Evolutionary conservation across 23 red algal genomes (phyloP).

Genomic region (Cyanidium caldarium): DNA sequence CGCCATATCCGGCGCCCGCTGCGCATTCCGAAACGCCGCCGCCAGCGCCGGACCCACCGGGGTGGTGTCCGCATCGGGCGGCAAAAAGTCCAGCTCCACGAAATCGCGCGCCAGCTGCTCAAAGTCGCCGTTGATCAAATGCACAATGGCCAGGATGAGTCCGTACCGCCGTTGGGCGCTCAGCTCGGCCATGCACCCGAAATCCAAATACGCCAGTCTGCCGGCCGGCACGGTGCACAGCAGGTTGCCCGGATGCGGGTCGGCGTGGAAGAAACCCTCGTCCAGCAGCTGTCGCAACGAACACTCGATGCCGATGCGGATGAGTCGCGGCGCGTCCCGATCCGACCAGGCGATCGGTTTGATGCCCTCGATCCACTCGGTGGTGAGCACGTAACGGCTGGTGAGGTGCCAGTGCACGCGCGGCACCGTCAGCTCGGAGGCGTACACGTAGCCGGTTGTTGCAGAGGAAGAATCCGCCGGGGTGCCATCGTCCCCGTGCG

Average conservation of each 20-base stretch:
- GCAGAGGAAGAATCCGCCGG: conserved; percentile 25
- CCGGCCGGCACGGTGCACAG: conserved; percentile 42
- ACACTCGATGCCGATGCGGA: conserved; percentile 66
- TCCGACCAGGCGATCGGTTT: conserved; percentile 38
- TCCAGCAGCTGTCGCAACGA: conserved; percentile 75
- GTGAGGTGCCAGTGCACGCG: neutral
- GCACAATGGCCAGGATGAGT: conserved; percentile 57
- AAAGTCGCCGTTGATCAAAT: conserved; percentile 78
- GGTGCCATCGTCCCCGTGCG: conserved; percentile 14
- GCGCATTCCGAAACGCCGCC: conserved; percentile 26
- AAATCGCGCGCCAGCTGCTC: conserved; percentile 50
- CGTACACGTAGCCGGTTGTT: neutral
- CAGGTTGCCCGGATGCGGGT: conserved; percentile 94
- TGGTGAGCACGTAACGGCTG: conserved; percentile 25
- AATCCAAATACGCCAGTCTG: conserved; percentile 82
- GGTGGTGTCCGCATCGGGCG: conserved; percentile 35
- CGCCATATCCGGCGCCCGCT: neutral
- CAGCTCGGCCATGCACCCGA: conserved; percentile 71
- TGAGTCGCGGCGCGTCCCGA: conserved; percentile 52
- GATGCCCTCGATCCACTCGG: conserved; percentile 86
- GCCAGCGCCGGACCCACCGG: conserved; percentile 42
- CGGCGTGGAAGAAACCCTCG: conserved; percentile 86
- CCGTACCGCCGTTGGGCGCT: conserved; percentile 33
- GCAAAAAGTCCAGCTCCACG: conserved; percentile 68
- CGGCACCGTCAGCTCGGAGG: neutral